Evolutionary conservation across 495 filamentous ascomycete genomes (phyloP), one percentile per base, ranked within the genome.

Genomic region (Jackrogersella multiformis): DNA sequence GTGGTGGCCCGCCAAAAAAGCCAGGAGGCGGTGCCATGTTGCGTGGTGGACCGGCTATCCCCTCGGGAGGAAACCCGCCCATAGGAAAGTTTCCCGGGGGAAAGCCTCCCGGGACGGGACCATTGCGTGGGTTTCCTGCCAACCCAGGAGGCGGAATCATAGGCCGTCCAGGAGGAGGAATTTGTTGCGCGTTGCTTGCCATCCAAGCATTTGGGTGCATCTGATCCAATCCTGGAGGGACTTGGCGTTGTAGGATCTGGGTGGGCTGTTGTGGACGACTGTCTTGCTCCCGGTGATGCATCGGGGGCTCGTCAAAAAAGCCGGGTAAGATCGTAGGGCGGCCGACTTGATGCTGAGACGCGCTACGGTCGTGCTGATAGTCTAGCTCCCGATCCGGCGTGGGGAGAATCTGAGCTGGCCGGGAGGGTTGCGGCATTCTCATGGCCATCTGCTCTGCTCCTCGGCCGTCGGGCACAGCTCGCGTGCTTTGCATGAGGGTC

Each of bases 181-280:
- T 60, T 34, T 80, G 80, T 41, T 76, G 79, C 18, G 56, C 77
- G 20, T 67, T 75, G 51, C 68, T 73, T 62, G 78, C 77, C 64
- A 79, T 76, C 76, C 80, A 82, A 48, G 63, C 61, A 13, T 24
- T 61, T 8, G 70, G 77, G 58, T 77, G 79, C 73, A 83, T 81
- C 57, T 82, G 81, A 46, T 87, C 81, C 20, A 83, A 70, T 9
- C 81, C 84, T 0, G 79, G 77, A 7, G 82, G 82, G 12, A 79
- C 82, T 39, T 82, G 82, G 9, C 84, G 82, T 66, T 86, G 84
- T 16, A 87, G 74, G 39, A 87, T 87, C 60, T 85, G 82, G 4
- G 84, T 87, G 8, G 81, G 81, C 54, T 80, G 79, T 20, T 77
- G 76, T 20, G 77, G 79, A 18, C 79, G 81, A 61, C 30, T 48